These are phyloP conservation scores for Sporothrix euskadiensis DNA, from an alignment of 2,329 filamentous ascomycete genomes.

Conservation along the genomic window DNA sequence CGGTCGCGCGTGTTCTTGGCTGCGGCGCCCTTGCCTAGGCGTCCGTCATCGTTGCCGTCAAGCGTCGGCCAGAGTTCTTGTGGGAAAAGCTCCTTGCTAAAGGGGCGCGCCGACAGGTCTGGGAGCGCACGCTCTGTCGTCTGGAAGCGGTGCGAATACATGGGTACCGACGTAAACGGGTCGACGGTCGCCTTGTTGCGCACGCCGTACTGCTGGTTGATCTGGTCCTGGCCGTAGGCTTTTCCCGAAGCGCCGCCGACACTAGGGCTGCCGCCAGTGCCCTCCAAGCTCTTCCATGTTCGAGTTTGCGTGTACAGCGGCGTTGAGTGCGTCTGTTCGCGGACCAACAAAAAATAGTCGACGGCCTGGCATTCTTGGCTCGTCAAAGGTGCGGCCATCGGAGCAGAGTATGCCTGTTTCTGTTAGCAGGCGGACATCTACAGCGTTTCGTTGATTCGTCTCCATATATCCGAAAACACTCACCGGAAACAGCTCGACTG, in stretches of 20 bases:
- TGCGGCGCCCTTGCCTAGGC: conserved; percentile 28
- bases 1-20: conserved; percentile 40
- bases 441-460: no score
- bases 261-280: conserved; percentile 35
- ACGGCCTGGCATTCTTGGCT: conserved; percentile 50
- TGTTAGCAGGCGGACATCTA: not conserved
- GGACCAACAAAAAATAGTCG: conserved; percentile 56
- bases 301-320: conserved; percentile 60
- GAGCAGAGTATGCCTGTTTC: conserved; percentile 53
- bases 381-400: conserved; percentile 48
- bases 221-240: conserved; percentile 58
- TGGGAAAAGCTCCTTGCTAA: conserved; percentile 55
- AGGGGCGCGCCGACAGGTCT: conserved; percentile 53
- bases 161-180: conserved; percentile 60
- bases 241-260: conserved; percentile 38
- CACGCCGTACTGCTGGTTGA: conserved; percentile 57
- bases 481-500: conserved; percentile 62
- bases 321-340: conserved; percentile 56
- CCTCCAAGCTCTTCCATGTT: conserved; percentile 37
- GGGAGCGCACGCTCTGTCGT: conserved; percentile 55
- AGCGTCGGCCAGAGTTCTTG: conserved; percentile 57
- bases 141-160: conserved; percentile 58
- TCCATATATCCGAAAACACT: conserved; percentile 30
- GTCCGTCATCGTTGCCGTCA: conserved; percentile 48
- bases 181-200: conserved; percentile 58